These are phyloP conservation scores for Aspergillus candidus DNA, from an alignment of 2,329 filamentous ascomycete genomes.

Conservation along the genomic window DNA sequence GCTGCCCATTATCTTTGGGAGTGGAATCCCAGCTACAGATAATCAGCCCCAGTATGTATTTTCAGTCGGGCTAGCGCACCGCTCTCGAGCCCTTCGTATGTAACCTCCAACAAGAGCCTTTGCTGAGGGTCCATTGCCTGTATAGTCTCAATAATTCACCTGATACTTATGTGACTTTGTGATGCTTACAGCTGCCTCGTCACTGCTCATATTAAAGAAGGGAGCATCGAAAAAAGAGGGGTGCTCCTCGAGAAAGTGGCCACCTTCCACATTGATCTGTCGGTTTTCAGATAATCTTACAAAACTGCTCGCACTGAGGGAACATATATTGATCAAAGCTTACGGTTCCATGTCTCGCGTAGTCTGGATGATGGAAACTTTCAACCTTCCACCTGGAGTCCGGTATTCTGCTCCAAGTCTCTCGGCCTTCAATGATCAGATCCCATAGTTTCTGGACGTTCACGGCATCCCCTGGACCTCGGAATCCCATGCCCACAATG, in stretches of 20 bases:
- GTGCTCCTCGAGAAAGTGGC: slow-evolving; percentile 23
- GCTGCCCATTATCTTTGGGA: slow-evolving; percentile 19
- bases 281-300: neutral
- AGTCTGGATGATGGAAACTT: slow-evolving; percentile 23
- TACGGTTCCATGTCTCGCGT: slow-evolving; percentile 21
- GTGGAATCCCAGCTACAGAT: slow-evolving; percentile 21
- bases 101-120: slow-evolving; percentile 25
- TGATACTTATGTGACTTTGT: neutral
- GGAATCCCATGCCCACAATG: slow-evolving; percentile 22
- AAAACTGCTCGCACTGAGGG: neutral
- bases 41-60: neutral
- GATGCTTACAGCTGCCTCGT: slow-evolving; percentile 23
- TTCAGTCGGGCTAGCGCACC: slow-evolving; percentile 8
- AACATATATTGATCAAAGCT: neutral
- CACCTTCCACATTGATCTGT: slow-evolving; percentile 23
- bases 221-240: slow-evolving; percentile 26
- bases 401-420: slow-evolving; percentile 18
- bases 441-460: slow-evolving; percentile 17
- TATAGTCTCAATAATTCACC: neutral
- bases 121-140: slow-evolving; percentile 29
- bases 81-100: slow-evolving; percentile 27
- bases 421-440: slow-evolving; percentile 16
- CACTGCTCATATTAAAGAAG: slow-evolving; percentile 30
- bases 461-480: slow-evolving; percentile 19
- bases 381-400: slow-evolving; percentile 15